A percentile compares a stretch with the other conserved stretches of the same genome.
These are phyloP conservation scores for Candida glucosophila DNA, from an alignment of 1,139 yeast species.

Conservation along the genomic window DNA sequence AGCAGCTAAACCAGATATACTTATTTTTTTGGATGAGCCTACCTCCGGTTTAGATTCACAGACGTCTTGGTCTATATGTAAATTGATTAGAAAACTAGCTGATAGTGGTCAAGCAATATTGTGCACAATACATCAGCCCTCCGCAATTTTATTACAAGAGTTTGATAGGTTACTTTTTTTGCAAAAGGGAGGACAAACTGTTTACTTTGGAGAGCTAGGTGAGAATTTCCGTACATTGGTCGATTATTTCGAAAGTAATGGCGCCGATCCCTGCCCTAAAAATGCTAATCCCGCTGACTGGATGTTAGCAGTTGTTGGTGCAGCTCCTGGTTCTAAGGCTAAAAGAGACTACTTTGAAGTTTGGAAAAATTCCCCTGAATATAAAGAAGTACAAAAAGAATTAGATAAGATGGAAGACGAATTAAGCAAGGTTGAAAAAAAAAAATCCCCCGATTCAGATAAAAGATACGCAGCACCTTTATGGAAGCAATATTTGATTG, in stretches of 20 bases:
- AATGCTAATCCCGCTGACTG: conserved; percentile 77
- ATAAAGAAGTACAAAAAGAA: conserved; percentile 31
- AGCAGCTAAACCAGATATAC: conserved; percentile 30
- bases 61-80: conserved; percentile 68
- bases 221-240: conserved; percentile 52
- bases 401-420: conserved; percentile 38
- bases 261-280: conserved; percentile 58
- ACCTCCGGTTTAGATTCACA: conserved; percentile 36
- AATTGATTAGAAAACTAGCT: conserved; percentile 69
- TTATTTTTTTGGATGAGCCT: conserved; percentile 30
- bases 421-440: conserved; percentile 27
- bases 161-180: conserved; percentile 70
- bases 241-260: conserved; percentile 59
- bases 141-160: conserved; percentile 66
- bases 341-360: conserved; percentile 56
- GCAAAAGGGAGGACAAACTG: conserved; percentile 70
- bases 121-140: conserved; percentile 81
- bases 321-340: conserved; percentile 70
- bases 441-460: conserved; percentile 22
- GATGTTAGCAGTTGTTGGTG: conserved; percentile 76
- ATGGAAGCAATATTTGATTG: conserved; percentile 41
- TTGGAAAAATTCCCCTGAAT: conserved; percentile 56
- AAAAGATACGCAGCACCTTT: conserved; percentile 38
- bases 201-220: conserved; percentile 76
- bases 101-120: conserved; percentile 75